phyloP scores from a whole-genome alignment of 1,284 basidiomycete genomes.

The Pascua sp. region DNA sequence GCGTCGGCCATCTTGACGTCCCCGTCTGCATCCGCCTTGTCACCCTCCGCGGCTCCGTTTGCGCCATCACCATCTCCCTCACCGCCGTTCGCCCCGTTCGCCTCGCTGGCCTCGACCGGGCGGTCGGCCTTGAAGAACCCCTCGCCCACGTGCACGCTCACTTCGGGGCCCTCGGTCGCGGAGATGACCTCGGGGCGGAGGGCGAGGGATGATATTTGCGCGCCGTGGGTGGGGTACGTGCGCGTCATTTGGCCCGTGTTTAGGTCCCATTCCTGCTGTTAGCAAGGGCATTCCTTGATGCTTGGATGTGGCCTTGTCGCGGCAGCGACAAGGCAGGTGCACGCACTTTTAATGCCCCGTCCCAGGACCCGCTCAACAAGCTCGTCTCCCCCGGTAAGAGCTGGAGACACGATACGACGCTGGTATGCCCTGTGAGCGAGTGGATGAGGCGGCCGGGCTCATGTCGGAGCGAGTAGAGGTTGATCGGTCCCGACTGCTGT shows the following conservation, averaged over 20 bases:
- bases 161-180: slow-evolving; percentile 3
- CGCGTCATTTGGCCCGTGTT: slow-evolving; percentile 81
- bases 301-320: no score
- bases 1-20: slow-evolving; percentile 22
- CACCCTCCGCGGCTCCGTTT: slow-evolving; percentile 7
- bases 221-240: slow-evolving; percentile 74
- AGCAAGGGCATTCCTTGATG: neutral
- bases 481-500: slow-evolving; percentile 65
- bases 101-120: slow-evolving; percentile 1
- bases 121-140: slow-evolving; percentile 33
- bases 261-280: slow-evolving; percentile 87
- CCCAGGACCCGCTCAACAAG: slow-evolving; percentile 91
- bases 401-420: slow-evolving; percentile 79
- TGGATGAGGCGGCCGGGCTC: slow-evolving; percentile 78
- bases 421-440: slow-evolving; percentile 66
- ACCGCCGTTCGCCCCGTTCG: neutral
- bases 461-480: slow-evolving; percentile 88
- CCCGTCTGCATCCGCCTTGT: slow-evolving; percentile 1
- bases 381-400: slow-evolving; percentile 76
- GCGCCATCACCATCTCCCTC: neutral
- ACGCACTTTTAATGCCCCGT: slow-evolving; percentile 80
- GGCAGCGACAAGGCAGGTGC: neutral
- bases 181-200: slow-evolving; percentile 59
- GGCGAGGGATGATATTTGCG: slow-evolving; percentile 78
- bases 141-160: slow-evolving; percentile 29